phyloP scores from a whole-genome alignment of 1,284 basidiomycete genomes.

The Melanopsichium pennsylvanicum region DNA sequence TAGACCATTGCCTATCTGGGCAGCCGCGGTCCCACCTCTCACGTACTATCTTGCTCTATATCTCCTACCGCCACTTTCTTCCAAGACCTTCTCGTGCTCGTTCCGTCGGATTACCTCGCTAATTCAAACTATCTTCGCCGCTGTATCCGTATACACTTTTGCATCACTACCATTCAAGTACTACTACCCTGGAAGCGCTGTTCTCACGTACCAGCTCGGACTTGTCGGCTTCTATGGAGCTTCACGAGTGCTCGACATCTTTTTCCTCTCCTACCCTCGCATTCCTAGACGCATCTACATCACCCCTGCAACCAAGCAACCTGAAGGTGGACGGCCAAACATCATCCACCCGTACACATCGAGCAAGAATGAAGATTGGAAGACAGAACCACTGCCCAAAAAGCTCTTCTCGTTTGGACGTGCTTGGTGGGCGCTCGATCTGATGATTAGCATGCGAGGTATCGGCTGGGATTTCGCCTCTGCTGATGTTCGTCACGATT shows the following conservation, averaged over 20 bases:
- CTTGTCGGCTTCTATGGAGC: constrained; percentile 43
- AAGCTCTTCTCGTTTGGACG: constrained; percentile 29
- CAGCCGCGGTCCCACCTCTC: constrained; percentile 35
- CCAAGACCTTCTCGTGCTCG: constrained; percentile 13
- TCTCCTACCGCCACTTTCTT: constrained; percentile 33
- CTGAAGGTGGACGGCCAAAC: constrained; percentile 5
- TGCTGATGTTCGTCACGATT: constrained; percentile 47
- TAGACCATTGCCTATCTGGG: constrained; percentile 35
- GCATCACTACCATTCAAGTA: constrained; percentile 38
- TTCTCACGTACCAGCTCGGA: constrained; percentile 50
- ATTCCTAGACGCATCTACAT: constrained; percentile 36
- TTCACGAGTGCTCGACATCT: constrained; percentile 42
- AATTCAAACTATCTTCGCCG: constrained; percentile 11
- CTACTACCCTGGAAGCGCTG: constrained; percentile 40
- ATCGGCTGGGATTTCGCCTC: constrained; percentile 53
- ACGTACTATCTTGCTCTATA: constrained; percentile 45
- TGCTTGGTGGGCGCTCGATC: constrained; percentile 49
- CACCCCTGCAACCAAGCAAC: constrained; percentile 2
- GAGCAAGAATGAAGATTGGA: constrained; percentile 29
- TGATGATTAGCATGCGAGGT: constrained; percentile 54
- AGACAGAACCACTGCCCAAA: constrained; percentile 36
- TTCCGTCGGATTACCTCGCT: constrained; percentile 5
- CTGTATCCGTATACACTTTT: constrained; percentile 29
- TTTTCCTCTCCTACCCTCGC: constrained; percentile 48
- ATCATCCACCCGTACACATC: constrained; percentile 28